phyloP scores from a whole-genome alignment of 495 filamentous ascomycete genomes.

The Schizothecium vesticola region DNA sequence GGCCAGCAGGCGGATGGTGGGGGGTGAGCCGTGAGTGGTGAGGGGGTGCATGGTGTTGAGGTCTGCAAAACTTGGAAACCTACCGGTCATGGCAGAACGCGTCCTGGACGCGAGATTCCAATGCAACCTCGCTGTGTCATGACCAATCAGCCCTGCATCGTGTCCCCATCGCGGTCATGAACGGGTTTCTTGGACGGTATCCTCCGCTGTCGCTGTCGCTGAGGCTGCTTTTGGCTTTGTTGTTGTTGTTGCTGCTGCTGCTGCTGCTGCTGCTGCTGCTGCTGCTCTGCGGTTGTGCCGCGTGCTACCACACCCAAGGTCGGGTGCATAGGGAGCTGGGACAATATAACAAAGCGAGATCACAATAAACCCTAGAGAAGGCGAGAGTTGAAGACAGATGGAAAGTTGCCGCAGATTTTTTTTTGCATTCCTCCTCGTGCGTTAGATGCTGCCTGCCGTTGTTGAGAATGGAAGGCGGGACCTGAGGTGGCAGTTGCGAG shows the following conservation, averaged over 20 bases:
- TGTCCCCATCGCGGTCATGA: neutral
- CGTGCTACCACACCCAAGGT: neutral
- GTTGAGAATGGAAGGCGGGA: neutral
- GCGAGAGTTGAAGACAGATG: neutral
- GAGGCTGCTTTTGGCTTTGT: neutral
- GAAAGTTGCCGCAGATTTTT: neutral
- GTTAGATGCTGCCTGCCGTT: neutral
- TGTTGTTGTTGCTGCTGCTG: neutral
- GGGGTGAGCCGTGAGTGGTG: neutral
- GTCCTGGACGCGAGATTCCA: neutral
- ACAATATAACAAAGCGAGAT: neutral
- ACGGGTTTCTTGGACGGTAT: neutral
- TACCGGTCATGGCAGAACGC: neutral
- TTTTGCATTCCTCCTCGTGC: neutral
- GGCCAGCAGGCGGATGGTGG: neutral
- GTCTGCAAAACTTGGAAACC: neutral
- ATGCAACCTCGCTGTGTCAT: neutral
- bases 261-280: neutral
- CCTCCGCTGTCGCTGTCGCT: neutral
- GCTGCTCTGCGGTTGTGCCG: neutral
- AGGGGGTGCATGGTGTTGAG: neutral
- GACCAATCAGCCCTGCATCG: neutral
- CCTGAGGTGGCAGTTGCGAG: neutral
- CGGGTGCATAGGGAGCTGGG: neutral
- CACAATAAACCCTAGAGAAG: neutral